Evolutionary conservation across 106 monocot species (phyloP).

Genomic region (Alisma plantagoaquatica): DNA sequence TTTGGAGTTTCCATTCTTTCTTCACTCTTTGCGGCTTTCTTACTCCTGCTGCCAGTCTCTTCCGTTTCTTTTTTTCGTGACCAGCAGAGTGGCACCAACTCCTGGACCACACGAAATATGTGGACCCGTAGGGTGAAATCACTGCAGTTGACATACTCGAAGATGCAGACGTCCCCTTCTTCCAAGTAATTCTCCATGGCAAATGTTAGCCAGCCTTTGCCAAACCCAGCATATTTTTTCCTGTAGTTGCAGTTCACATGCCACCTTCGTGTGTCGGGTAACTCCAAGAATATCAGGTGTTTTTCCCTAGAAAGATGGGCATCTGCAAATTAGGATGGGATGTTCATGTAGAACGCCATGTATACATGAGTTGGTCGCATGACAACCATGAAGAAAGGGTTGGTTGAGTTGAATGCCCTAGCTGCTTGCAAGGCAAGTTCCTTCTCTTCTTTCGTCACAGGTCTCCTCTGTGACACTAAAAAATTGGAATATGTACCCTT

Average conservation of each 20-base stretch:
- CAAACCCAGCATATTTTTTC: neutral
- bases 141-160: neutral
- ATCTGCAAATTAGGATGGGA: neutral
- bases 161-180: conserved; percentile 1
- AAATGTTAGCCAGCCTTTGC: neutral
- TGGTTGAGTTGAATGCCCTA: neutral
- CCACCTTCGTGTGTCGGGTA: neutral
- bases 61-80: no score
- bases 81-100: neutral
- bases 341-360: neutral
- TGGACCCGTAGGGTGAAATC: neutral
- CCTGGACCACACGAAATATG: neutral
- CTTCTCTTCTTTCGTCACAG: conserved; percentile 1
- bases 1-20: no score
- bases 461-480: neutral
- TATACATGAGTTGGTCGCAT: neutral
- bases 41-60: no score
- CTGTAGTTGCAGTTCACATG: neutral
- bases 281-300: neutral
- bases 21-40: no score
- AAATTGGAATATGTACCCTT: neutral
- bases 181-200: neutral
- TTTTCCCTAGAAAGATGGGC: neutral
- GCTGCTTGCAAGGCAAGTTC: neutral
- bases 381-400: conserved; percentile 2